Evolutionary conservation across 345 rosid species (phyloP), one percentile per base, ranked within the genome.

Genomic region (Clarkia xantiana): DNA sequence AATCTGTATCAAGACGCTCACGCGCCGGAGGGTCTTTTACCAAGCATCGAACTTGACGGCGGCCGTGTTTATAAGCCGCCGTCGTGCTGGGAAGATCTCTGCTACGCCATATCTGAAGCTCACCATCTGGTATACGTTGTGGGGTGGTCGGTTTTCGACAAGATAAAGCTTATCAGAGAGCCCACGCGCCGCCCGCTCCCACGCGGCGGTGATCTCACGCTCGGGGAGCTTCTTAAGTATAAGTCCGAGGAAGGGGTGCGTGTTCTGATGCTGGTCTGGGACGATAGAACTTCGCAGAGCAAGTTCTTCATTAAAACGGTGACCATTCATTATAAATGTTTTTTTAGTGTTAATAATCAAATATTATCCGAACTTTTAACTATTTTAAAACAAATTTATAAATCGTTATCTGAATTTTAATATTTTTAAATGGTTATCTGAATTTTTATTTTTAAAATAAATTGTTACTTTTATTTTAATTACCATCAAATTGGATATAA

Each of bases 171-270:
- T 9, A 59, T 84, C 45, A 80, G 98, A 49, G 98, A 91, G 68
- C 76, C 65, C 12, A 77, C 85, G 0, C 68, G 76, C 64, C 68
- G 76, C 64, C 69, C 68, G 11, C 58, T 79, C 63, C 98, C 94
- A 0, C 73, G 73, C 40, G 94, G 76, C 0, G 96, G 87, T 17
- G 78, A 86, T 18, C 59, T 91, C 65, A 91, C 81, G 0, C 78
- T 91, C 1, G 98, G 98, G 9, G 94, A 86, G 39, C 70, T 91
- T 77, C 77, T 91, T 40, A 91, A 86, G 68, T 86, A 91, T 42
- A 91, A 91, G 65, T 84, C 94, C 0, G 71, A 84, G 67, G 98
- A 91, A 66, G 98, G 98, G 36, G 96, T 91, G 41, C 60, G 98
- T 10, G 93, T 86, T 51, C 57, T 91, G 78, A 46, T 86, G 51